These are phyloP conservation scores for Dioscorea dumetorum DNA, from an alignment of 106 monocot species.

Conservation along the genomic window DNA sequence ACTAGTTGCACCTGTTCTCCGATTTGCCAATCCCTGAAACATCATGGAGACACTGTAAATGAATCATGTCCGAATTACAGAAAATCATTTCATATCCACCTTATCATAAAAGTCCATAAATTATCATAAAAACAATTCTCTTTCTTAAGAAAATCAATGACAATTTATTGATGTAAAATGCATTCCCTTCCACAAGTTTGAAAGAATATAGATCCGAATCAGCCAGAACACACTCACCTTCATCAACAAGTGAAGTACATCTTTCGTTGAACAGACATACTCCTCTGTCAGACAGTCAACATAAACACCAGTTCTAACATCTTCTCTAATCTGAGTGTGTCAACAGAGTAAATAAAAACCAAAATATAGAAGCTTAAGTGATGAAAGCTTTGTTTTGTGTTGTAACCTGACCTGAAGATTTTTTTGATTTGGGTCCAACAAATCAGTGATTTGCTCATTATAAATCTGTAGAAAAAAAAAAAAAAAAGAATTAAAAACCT, in stretches of 20 bases:
- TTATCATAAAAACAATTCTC: too few species aligned
- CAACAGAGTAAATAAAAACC: constrained; percentile 2
- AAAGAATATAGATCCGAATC: too few species aligned
- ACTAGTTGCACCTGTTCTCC: constrained; percentile 88
- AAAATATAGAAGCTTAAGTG: not conserved
- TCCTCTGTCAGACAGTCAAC: constrained; percentile 88
- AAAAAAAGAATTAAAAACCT: not conserved
- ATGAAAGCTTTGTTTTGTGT: not conserved
- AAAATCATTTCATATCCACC: too few species aligned
- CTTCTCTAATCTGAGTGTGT: constrained; percentile 78
- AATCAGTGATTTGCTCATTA: constrained; percentile 98
- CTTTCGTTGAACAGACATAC: constrained; percentile 61
- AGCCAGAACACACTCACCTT: constrained; percentile 42
- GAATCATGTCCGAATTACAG: too few species aligned
- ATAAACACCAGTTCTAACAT: constrained; percentile 84
- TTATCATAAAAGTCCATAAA: too few species aligned
- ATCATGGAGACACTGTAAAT: not conserved
- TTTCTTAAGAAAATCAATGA: too few species aligned
- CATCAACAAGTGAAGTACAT: constrained; percentile 63
- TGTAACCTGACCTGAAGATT: constrained; percentile 94
- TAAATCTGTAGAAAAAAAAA: constrained; percentile 73
- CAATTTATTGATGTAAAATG: too few species aligned
- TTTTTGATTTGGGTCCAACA: constrained; percentile 68
- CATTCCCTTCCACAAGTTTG: too few species aligned
- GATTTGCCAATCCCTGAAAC: constrained; percentile 74